A percentile compares a stretch with the other conserved stretches of the same genome.
These are phyloP conservation scores for Echinochloa phyllopogon DNA, from an alignment of 176 grass and related monocot genomes.

Conservation along the genomic window DNA sequence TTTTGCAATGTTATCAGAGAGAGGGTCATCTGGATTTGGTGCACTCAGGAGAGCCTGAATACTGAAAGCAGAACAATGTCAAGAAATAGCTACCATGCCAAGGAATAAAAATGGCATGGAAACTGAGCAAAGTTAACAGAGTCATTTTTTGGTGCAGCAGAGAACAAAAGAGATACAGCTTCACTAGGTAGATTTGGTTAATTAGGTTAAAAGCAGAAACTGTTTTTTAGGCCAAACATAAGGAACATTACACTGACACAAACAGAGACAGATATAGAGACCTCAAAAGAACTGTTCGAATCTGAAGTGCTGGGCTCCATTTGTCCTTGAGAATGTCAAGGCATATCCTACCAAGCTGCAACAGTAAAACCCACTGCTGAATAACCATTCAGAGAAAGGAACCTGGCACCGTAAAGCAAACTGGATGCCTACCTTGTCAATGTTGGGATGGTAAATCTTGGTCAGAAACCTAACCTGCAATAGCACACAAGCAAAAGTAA, in stretches of 20 bases:
- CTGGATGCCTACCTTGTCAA: constrained; percentile 81
- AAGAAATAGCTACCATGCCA: neutral
- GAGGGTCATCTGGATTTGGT: constrained; percentile 96
- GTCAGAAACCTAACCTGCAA: constrained; percentile 96
- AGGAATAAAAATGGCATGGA: constrained; percentile 20
- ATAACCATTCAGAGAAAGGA: constrained; percentile 28
- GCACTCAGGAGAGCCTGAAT: constrained; percentile 98
- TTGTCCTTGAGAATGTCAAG: constrained; percentile 96
- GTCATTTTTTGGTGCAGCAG: neutral
- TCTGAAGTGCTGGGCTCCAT: constrained; percentile 94
- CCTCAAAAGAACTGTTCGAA: constrained; percentile 91
- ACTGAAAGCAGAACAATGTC: constrained; percentile 55
- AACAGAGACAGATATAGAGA: constrained; percentile 9
- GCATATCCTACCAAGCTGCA: constrained; percentile 98
- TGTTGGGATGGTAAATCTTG: constrained; percentile 99
- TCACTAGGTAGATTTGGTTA: constrained; percentile 6
- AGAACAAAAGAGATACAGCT: neutral
- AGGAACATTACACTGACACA: neutral
- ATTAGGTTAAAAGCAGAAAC: constrained; percentile 17
- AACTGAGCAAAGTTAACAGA: neutral
- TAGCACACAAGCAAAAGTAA: constrained; percentile 24
- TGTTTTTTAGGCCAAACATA: neutral
- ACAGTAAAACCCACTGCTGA: constrained; percentile 26
- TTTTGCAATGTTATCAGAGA: constrained; percentile 96
- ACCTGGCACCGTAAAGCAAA: neutral